phyloP scores from a whole-genome alignment of 257 asterid genomes.

The Penstemon davidsonii region DNA sequence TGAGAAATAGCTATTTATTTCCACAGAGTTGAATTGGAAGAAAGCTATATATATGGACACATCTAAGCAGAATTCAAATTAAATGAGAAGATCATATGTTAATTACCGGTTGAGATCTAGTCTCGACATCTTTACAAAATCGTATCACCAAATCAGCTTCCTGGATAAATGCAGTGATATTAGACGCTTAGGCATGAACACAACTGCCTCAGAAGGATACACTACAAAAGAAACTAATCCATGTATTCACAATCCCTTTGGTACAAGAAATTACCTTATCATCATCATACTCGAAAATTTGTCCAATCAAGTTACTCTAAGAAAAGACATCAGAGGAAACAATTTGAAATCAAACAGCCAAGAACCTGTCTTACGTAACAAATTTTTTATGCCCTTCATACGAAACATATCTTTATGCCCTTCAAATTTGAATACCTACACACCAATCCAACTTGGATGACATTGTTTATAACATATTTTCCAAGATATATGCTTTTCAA shows the following conservation, averaged over 20 bases:
- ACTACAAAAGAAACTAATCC: conserved; percentile 9
- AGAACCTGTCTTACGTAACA: background rate
- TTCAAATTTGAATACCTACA: conserved; percentile 8
- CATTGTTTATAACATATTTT: conserved; percentile 8
- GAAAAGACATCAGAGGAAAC: conserved; percentile 44
- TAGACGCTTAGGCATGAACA: conserved; percentile 19
- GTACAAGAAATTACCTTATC: conserved; percentile 56
- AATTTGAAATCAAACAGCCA: conserved; percentile 18
- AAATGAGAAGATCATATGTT: conserved; percentile 19
- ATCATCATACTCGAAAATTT: conserved; percentile 72
- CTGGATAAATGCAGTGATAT: conserved; percentile 43
- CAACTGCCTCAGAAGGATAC: conserved; percentile 12
- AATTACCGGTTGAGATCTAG: conserved; percentile 70
- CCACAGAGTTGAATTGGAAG: background rate
- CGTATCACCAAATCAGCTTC: conserved; percentile 73
- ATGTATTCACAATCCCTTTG: conserved; percentile 15
- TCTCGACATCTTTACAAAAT: conserved; percentile 90
- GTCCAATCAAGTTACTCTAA: conserved; percentile 80
- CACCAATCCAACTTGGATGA: background rate
- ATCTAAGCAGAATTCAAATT: background rate
- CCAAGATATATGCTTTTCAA: background rate
- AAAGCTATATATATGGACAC: background rate
- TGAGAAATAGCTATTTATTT: conserved; percentile 2
- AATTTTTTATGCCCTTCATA: too few species aligned
- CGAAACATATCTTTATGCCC: background rate